These are phyloP conservation scores for Cladosporium halotolerans DNA, from an alignment of 2,329 filamentous ascomycete genomes.

Conservation along the genomic window DNA sequence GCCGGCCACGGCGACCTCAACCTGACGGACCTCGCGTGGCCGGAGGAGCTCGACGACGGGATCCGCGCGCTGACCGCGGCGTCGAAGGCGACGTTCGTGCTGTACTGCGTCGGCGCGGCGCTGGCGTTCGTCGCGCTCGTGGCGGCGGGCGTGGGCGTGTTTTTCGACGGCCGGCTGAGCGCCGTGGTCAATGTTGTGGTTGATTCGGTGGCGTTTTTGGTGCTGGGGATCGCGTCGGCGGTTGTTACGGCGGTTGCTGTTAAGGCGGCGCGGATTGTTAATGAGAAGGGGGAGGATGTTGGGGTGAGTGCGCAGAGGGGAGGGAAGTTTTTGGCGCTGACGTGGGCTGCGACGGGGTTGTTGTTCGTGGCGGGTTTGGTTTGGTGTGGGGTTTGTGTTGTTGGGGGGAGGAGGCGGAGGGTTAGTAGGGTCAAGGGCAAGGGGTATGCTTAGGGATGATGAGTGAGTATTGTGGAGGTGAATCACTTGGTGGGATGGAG, in stretches of 20 bases:
- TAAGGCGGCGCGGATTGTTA: conserved; percentile 49
- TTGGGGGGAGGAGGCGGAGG: neutral
- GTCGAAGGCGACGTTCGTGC: conserved; percentile 48
- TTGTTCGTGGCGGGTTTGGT: conserved; percentile 23
- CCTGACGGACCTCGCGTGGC: conserved; percentile 51
- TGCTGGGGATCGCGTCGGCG: conserved; percentile 67
- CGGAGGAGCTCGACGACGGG: conserved; percentile 48
- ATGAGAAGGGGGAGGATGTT: conserved; percentile 45
- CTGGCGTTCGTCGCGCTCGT: conserved; percentile 48
- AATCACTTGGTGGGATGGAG: too few species aligned
- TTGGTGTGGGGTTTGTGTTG: conserved; percentile 23
- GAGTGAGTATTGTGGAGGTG: too few species aligned
- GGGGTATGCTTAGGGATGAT: too few species aligned
- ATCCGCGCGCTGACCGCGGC: conserved; percentile 46
- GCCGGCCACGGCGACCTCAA: conserved; percentile 39
- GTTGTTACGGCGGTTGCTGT: conserved; percentile 59
- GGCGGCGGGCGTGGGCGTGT: conserved; percentile 39
- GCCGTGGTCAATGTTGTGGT: conserved; percentile 47
- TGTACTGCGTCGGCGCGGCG: conserved; percentile 54
- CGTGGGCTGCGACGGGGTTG: conserved; percentile 49
- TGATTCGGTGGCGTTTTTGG: conserved; percentile 46
- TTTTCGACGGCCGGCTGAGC: conserved; percentile 40
- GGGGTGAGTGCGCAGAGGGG: conserved; percentile 47
- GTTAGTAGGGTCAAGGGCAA: neutral
- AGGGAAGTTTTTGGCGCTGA: conserved; percentile 51